These are phyloP conservation scores for Tinospora cordifolia DNA, from an alignment of 164 flowering plant species.

Conservation along the genomic window DNA sequence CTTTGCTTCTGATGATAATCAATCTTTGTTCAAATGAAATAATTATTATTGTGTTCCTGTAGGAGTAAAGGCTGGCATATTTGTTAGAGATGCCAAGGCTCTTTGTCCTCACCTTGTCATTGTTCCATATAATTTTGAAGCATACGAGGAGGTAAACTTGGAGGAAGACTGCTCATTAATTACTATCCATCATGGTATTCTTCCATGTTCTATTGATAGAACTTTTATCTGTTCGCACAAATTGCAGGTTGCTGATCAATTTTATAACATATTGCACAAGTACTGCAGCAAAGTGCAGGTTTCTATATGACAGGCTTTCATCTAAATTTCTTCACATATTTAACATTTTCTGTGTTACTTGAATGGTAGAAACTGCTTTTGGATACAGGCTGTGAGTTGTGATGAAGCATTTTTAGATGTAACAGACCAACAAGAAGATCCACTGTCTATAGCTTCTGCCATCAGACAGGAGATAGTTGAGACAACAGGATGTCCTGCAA, in stretches of 20 bases:
- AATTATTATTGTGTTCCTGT: constrained; percentile 5
- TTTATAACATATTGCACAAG: constrained; percentile 78
- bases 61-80: constrained; percentile 94
- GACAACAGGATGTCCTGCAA: constrained; percentile 84
- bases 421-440: constrained; percentile 45
- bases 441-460: constrained; percentile 55
- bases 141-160: constrained; percentile 71
- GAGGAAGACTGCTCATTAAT: neutral
- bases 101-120: constrained; percentile 88
- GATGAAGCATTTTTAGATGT: constrained; percentile 95
- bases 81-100: constrained; percentile 87
- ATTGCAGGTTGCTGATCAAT: constrained; percentile 91
- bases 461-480: constrained; percentile 71
- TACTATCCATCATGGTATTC: neutral
- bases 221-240: constrained; percentile 8
- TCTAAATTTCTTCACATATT: neutral
- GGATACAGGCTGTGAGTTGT: constrained; percentile 84
- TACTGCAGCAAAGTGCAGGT: constrained; percentile 92
- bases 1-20: neutral
- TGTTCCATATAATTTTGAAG: constrained; percentile 77
- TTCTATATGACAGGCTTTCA: neutral
- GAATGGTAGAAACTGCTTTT: constrained; percentile 8
- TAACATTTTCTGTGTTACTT: neutral
- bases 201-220: neutral
- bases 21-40: constrained; percentile 3